Conservation (phyloP, 2,329 filamentous ascomycete genomes). For the Aspergillus sp. region DNA sequence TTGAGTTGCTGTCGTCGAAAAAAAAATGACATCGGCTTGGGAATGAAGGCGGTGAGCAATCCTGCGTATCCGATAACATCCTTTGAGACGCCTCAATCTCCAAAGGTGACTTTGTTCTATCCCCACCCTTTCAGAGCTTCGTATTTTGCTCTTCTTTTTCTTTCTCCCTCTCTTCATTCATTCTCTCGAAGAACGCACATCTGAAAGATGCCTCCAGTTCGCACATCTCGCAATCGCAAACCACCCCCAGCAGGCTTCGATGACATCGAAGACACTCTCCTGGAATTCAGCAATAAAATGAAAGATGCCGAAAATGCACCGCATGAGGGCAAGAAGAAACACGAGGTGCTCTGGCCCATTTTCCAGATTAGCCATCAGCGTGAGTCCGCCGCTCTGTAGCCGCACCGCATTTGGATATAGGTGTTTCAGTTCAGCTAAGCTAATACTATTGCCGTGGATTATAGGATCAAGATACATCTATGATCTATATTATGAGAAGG, state of each 20-base stretch:
- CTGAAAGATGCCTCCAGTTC: conserved; percentile 59
- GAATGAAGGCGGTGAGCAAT: background rate
- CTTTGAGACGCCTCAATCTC: background rate
- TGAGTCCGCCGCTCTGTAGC: conserved; percentile 39
- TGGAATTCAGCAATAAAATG: conserved; percentile 68
- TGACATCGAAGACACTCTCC: conserved; percentile 66
- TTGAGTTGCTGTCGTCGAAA: background rate
- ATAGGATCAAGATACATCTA: conserved; percentile 81
- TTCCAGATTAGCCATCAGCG: conserved; percentile 96
- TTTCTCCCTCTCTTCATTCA: background rate
- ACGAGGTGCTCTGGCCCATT: conserved; percentile 94
- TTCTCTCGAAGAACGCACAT: background rate
- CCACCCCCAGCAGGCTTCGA: conserved; percentile 67
- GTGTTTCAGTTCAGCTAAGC: background rate
- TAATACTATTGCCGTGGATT: background rate
- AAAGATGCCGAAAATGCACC: conserved; percentile 85
- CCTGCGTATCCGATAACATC: background rate
- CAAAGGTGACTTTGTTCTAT: background rate
- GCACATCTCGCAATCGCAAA: conserved; percentile 60
- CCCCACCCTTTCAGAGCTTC: too few relatives aligned
- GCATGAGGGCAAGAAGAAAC: conserved; percentile 74
- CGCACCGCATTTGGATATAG: background rate
- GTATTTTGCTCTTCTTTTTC: background rate
- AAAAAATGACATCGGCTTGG: background rate
- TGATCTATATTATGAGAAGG: conserved; percentile 96